phyloP scores from a whole-genome alignment of 1,284 basidiomycete species.

The Pseudozyma hubeiensis region DNA sequence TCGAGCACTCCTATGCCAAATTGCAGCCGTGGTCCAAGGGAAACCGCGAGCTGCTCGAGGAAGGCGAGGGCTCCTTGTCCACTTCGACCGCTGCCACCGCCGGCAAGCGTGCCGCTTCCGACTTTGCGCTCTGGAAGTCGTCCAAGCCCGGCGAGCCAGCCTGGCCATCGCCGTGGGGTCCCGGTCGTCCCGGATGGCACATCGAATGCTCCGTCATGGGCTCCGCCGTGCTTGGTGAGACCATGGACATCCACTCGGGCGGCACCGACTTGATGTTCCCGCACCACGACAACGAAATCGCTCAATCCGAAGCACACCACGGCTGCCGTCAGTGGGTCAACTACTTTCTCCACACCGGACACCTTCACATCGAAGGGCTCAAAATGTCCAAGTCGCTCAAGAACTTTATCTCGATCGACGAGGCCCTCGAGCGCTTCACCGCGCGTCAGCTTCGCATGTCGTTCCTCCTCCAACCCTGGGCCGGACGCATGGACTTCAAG shows the following conservation, averaged over 20 bases:
- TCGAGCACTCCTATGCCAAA: conserved; percentile 83
- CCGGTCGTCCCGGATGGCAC: conserved; percentile 98
- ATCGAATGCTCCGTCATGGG: conserved; percentile 99
- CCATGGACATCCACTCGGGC: conserved; percentile 98
- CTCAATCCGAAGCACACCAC: conserved; percentile 92
- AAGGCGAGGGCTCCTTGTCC: conserved; percentile 84
- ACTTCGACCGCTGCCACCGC: conserved; percentile 70
- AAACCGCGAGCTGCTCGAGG: conserved; percentile 88
- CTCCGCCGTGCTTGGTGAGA: conserved; percentile 86
- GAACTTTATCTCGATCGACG: conserved; percentile 98
- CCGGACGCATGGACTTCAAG: conserved; percentile 92
- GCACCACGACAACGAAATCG: conserved; percentile 99
- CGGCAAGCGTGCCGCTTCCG: conserved; percentile 75
- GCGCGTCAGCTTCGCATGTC: conserved; percentile 92
- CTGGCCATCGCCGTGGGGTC: conserved; percentile 96
- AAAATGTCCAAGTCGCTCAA: conserved; percentile 99
- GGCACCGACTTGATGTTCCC: conserved; percentile 97
- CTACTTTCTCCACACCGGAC: conserved; percentile 98
- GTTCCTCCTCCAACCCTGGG: conserved; percentile 93
- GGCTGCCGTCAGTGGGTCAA: conserved; percentile 95
- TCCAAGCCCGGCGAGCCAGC: conserved; percentile 97
- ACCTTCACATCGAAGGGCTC: conserved; percentile 96
- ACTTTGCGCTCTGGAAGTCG: conserved; percentile 99
- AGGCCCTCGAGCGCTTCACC: conserved; percentile 87
- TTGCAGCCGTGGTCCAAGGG: conserved; percentile 95